A percentile compares a stretch with the other conserved stretches of the same genome.
Evolutionary conservation across 805 yeast species (phyloP).

Genomic region (Candida lessepsii): DNA sequence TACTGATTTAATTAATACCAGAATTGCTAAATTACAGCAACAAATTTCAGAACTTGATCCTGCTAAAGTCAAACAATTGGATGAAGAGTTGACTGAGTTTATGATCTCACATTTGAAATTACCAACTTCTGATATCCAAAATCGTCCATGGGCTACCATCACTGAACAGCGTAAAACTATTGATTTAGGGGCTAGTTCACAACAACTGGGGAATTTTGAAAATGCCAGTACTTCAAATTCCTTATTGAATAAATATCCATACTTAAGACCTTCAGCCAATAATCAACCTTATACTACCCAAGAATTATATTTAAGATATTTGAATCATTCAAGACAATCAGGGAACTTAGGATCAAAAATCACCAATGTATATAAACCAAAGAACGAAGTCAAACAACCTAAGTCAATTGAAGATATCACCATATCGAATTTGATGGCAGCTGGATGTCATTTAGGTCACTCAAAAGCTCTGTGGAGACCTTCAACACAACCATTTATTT

Average conservation of each 20-base stretch:
- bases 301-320: slow-evolving; percentile 74
- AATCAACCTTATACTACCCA: slow-evolving; percentile 70
- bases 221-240: slow-evolving; percentile 29
- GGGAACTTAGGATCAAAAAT: slow-evolving; percentile 65
- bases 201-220: slow-evolving; percentile 5
- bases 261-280: slow-evolving; percentile 57
- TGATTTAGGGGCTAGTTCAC: slow-evolving; percentile 3
- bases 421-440: slow-evolving; percentile 72
- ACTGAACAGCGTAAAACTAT: slow-evolving; percentile 7
- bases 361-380: slow-evolving; percentile 67
- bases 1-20: slow-evolving; percentile 25
- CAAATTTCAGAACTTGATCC: slow-evolving; percentile 29
- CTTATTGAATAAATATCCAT: slow-evolving; percentile 49
- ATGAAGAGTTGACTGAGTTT: slow-evolving; percentile 40
- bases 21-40: slow-evolving; percentile 29
- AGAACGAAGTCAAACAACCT: slow-evolving; percentile 62
- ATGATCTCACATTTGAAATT: slow-evolving; percentile 32
- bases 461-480: slow-evolving; percentile 77
- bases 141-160: slow-evolving; percentile 35
- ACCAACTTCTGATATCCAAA: slow-evolving; percentile 26
- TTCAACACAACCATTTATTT: slow-evolving; percentile 79
- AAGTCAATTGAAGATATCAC: slow-evolving; percentile 55
- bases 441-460: slow-evolving; percentile 95
- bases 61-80: slow-evolving; percentile 37
- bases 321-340: slow-evolving; percentile 54